phyloP scores from a whole-genome alignment of 1,139 yeast species.

The Candida anutae region DNA sequence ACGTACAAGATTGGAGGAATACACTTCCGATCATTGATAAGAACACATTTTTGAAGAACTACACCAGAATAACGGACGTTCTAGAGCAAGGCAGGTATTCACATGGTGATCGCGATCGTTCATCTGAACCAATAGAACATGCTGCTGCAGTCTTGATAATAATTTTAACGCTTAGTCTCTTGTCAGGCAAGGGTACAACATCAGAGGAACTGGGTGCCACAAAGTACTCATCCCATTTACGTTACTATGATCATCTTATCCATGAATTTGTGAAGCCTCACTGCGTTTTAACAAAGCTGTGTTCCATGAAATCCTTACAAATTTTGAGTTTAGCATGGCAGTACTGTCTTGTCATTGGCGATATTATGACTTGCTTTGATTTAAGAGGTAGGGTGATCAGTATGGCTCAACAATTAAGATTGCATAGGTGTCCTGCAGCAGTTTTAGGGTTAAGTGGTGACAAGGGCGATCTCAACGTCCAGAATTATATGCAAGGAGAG shows the following conservation, averaged over 20 bases:
- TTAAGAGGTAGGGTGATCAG: slow-evolving; percentile 69
- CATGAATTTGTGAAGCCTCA: slow-evolving; percentile 47
- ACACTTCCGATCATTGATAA: slow-evolving; percentile 64
- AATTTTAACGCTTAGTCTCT: slow-evolving; percentile 52
- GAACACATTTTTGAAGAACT: slow-evolving; percentile 53
- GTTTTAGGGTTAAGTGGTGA: slow-evolving; percentile 47
- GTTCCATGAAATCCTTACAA: slow-evolving; percentile 66
- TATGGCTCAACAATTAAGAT: slow-evolving; percentile 79
- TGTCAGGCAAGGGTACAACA: slow-evolving; percentile 25
- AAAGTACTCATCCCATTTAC: slow-evolving; percentile 19
- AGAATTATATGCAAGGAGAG: slow-evolving; percentile 63
- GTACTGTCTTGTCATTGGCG: slow-evolving; percentile 69
- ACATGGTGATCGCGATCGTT: slow-evolving; percentile 6
- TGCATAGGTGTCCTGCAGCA: slow-evolving; percentile 85
- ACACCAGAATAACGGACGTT: slow-evolving; percentile 38
- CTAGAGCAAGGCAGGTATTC: slow-evolving; percentile 19
- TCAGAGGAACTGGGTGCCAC: slow-evolving; percentile 8
- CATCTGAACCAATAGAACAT: slow-evolving; percentile 38
- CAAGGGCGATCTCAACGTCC: slow-evolving; percentile 42
- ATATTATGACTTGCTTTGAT: slow-evolving; percentile 65
- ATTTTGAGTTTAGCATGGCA: slow-evolving; percentile 60
- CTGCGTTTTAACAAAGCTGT: slow-evolving; percentile 43
- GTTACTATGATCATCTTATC: slow-evolving; percentile 45
- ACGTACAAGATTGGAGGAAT: slow-evolving; percentile 75
- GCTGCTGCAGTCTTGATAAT: slow-evolving; percentile 56